phyloP scores from a whole-genome alignment of 2,329 filamentous ascomycete species.

The Clonostachys rhizophaga region DNA sequence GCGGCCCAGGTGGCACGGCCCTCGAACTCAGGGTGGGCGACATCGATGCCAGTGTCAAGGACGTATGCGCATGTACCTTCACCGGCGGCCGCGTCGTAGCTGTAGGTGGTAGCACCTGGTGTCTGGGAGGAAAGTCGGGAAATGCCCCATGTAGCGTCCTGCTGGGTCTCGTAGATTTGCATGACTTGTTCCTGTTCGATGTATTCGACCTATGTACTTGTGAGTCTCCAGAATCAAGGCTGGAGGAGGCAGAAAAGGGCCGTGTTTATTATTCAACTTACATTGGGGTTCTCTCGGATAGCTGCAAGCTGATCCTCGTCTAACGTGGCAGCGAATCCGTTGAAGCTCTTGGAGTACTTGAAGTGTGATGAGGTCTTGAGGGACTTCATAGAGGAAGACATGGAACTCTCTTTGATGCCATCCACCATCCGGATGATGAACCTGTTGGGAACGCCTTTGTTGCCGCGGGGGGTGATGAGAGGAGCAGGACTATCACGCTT shows the following conservation, averaged over 20 bases:
- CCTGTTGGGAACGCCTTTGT: constrained; percentile 12
- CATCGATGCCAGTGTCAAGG: constrained; percentile 34
- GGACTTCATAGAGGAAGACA: constrained; percentile 7
- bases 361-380: constrained; percentile 10
- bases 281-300: constrained; percentile 11
- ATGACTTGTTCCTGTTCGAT: constrained; percentile 28
- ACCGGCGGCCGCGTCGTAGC: constrained; percentile 25
- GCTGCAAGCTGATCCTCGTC: constrained; percentile 8
- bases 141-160: constrained; percentile 27
- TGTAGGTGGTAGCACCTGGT: constrained; percentile 16
- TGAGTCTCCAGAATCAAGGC: neutral
- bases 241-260: no score
- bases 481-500: constrained; percentile 20
- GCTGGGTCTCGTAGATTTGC: constrained; percentile 18
- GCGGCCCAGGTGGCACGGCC: constrained; percentile 14
- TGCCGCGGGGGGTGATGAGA: constrained; percentile 3
- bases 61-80: constrained; percentile 31
- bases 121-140: constrained; percentile 22
- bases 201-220: constrained; percentile 17
- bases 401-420: constrained; percentile 5
- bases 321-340: constrained; percentile 13
- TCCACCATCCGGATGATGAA: constrained; percentile 17
- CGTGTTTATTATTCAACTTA: neutral
- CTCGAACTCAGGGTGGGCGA: constrained; percentile 20
- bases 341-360: constrained; percentile 11